Evolutionary conservation across 495 filamentous ascomycete genomes (phyloP).

Genomic region (Penicillium taxi): DNA sequence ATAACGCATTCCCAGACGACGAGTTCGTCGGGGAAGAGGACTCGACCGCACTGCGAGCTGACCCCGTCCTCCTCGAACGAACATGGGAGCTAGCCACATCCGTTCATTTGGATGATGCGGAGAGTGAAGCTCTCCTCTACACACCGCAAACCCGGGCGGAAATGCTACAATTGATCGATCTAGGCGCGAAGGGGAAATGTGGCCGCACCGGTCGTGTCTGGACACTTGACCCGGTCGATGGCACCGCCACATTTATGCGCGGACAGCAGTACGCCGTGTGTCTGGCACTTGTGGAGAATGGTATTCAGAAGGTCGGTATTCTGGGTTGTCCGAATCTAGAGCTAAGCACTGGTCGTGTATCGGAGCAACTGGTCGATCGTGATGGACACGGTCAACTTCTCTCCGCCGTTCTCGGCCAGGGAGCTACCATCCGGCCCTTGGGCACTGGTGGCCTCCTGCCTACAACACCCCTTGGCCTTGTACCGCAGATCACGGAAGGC

Average conservation of each 20-base stretch:
- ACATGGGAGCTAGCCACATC: constrained; percentile 44
- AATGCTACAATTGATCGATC: constrained; percentile 56
- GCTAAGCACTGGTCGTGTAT: constrained; percentile 24
- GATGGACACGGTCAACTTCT: constrained; percentile 48
- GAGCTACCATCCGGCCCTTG: constrained; percentile 46
- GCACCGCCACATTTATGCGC: constrained; percentile 57
- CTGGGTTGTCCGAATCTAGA: constrained; percentile 51
- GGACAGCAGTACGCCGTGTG: constrained; percentile 59
- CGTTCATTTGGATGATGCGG: constrained; percentile 30
- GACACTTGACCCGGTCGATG: constrained; percentile 68
- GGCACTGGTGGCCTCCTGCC: constrained; percentile 24
- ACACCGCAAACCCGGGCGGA: constrained; percentile 41
- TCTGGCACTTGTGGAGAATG: constrained; percentile 46
- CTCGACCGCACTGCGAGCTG: constrained; percentile 42
- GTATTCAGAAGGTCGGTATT: constrained; percentile 42
- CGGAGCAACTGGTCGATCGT: constrained; percentile 43
- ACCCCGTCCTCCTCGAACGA: constrained; percentile 41
- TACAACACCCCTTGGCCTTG: constrained; percentile 27
- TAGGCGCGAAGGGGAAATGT: constrained; percentile 43
- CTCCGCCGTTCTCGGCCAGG: constrained; percentile 49
- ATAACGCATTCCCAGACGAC: constrained; percentile 47
- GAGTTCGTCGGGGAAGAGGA: constrained; percentile 57
- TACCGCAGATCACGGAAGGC: constrained; percentile 23
- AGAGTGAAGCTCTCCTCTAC: constrained; percentile 32
- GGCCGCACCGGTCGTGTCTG: constrained; percentile 40